Percentiles rank a stretch among this genome's conserved stretches.
Conservation (phyloP, 2,329 filamentous ascomycete genomes). For the Coniochaeta hoffmannii region DNA sequence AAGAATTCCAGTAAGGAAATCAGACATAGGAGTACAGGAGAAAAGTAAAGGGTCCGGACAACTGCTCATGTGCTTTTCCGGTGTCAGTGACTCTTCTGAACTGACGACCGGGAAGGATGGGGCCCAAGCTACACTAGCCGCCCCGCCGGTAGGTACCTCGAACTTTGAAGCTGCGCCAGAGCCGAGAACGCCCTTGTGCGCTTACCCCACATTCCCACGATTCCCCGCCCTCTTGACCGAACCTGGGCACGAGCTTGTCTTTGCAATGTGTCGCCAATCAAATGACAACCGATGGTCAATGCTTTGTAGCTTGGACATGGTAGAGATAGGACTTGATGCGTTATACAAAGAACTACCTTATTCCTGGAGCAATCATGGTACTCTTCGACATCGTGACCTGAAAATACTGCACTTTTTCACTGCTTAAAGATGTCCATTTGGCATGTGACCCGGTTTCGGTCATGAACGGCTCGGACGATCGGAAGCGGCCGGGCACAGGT, state of each 20-base stretch:
- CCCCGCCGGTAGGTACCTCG: background rate
- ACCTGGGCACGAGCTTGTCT: background rate
- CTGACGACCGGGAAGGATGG: background rate
- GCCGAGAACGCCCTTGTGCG: background rate
- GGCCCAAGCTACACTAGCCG: slow-evolving; percentile 1
- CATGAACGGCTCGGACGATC: background rate
- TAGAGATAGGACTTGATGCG: no score
- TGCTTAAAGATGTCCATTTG: background rate
- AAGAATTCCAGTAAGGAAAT: background rate
- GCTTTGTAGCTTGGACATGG: no score
- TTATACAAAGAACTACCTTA: no score
- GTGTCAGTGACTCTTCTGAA: slow-evolving; percentile 3
- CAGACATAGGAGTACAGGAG: background rate
- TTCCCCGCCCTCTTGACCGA: background rate
- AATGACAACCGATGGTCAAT: no score
- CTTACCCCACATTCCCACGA: slow-evolving; percentile 1
- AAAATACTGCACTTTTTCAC: no score
- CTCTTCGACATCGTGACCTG: background rate
- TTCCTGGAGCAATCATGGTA: no score
- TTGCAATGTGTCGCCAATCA: background rate
- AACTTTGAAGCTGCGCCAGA: background rate
- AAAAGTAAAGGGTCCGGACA: background rate
- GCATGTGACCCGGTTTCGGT: slow-evolving; percentile 3
- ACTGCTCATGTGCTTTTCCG: slow-evolving; percentile 3
- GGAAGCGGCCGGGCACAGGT: background rate